A percentile compares a stretch with the other conserved stretches of the same genome.
Evolutionary conservation across 257 asterid species (phyloP).

Genomic region (Nyctanthes arbortristis): DNA sequence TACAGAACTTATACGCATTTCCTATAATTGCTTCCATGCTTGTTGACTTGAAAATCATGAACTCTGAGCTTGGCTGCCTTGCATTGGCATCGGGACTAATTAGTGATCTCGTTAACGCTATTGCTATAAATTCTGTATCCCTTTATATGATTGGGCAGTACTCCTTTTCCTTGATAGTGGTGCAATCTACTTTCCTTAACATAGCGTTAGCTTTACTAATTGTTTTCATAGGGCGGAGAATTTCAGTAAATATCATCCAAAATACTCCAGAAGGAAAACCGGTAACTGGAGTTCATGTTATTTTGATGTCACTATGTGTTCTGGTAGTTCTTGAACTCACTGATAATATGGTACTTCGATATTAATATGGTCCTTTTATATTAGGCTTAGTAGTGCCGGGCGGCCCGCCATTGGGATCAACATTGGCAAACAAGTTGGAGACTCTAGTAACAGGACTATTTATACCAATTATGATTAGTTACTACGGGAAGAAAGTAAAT

Average conservation of each 20-base stretch:
- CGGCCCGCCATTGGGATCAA: constrained; percentile 92
- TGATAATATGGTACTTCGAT: constrained; percentile 65
- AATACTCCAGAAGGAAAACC: constrained; percentile 83
- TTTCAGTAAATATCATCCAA: constrained; percentile 52
- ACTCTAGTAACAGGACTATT: constrained; percentile 60
- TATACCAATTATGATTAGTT: constrained; percentile 71
- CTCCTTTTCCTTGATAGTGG: constrained; percentile 35
- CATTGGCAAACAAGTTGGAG: too few relatives aligned
- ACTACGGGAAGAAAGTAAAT: constrained; percentile 72
- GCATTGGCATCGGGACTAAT: constrained; percentile 65
- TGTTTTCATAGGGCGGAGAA: constrained; percentile 48
- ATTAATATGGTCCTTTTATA: constrained; percentile 74
- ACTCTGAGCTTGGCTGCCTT: too few relatives aligned
- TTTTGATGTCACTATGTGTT: constrained; percentile 46
- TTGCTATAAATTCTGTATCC: constrained; percentile 35
- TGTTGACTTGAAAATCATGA: too few relatives aligned
- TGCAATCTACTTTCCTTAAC: constrained; percentile 41
- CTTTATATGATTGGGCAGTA: constrained; percentile 39
- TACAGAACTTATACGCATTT: constrained; percentile 61
- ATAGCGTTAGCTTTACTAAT: constrained; percentile 41
- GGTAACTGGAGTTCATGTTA: constrained; percentile 43
- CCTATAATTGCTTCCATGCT: constrained; percentile 77
- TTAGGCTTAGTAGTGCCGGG: constrained; percentile 75
- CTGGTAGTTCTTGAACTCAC: constrained; percentile 54
- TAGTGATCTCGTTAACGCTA: constrained; percentile 60